Evolutionary conservation across 2,329 filamentous ascomycete species (phyloP), one percentile per base, ranked within the genome.

Genomic region (Fusarium sp.): DNA sequence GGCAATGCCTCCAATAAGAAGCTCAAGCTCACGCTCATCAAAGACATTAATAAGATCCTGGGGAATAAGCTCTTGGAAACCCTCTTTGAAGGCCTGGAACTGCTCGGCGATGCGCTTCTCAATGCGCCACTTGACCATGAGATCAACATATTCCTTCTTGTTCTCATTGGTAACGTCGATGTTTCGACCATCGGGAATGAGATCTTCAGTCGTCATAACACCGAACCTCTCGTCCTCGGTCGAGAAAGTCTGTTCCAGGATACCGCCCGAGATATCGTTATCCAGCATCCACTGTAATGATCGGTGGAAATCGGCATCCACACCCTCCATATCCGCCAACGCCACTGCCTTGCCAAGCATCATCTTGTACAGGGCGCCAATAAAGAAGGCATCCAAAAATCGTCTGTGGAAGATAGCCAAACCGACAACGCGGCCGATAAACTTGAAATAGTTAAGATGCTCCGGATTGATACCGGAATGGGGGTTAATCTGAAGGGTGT

Each of bases 351-450:
- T 99, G 78, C 92, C 90, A 65, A 99, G 82, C 77, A 99, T 91
- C 96, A 99, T 99, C 87, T 99, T 99, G 87, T 99, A 99, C 76
- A 99, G 90, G 29, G 96, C 96, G 47, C 96, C 96, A 76, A 99
- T 98, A 80, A 99, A 99, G 85, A 99, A 99, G 33, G 96, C 96
- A 78, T 99, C 96, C 67, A 99, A 83, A 86, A 99, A 99, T 49
- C 96, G 90, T 59, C 96, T 88, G 80, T 99, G 96, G 89, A 99
- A 99, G 76, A 99, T 99, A 63, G 96, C 95, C 72, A 99, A 81
- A 63, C 96, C 96, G 60, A 99, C 96, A 27, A 99, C 96, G 62
- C 96, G 93, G 47, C 96, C 96, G 75, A 99, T 99, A 77, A 99
- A 99, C 81, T 97, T 98, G 89, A 99, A 99, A 83, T 98, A 99